phyloP scores from a whole-genome alignment of 176 grass and related monocot species.

The Pontederia paniculata region DNA sequence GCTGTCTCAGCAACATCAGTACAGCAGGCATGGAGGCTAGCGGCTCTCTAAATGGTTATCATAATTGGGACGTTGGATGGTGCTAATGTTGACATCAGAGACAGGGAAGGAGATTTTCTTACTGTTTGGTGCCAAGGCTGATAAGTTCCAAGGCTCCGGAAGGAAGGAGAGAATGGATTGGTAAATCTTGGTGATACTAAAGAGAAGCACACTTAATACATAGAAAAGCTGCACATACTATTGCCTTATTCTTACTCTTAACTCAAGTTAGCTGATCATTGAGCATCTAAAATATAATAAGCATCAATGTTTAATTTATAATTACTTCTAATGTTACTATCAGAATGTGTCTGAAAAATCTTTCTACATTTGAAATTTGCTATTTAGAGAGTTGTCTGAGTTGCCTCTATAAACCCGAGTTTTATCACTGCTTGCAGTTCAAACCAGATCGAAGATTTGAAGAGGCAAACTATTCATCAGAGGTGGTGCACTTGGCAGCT shows the following conservation, averaged over 20 bases:
- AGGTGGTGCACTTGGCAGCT: conserved; percentile 64
- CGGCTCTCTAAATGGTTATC: conserved; percentile 89
- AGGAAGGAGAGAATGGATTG: conserved; percentile 83
- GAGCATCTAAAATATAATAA: no score
- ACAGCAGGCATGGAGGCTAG: conserved; percentile 99
- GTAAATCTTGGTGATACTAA: no score
- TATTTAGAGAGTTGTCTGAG: no score
- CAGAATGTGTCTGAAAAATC: no score
- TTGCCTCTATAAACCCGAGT: conserved; percentile 13
- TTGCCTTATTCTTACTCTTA: no score
- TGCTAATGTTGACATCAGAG: conserved; percentile 96
- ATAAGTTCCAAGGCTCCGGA: conserved; percentile 79
- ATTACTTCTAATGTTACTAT: no score
- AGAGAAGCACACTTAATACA: no score
- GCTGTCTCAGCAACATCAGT: conserved; percentile 88
- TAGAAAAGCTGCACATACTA: no score
- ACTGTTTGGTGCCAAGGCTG: conserved; percentile 90
- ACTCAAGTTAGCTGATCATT: no score
- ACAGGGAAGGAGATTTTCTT: conserved; percentile 93
- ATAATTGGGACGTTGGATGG: conserved; percentile 98
- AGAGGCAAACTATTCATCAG: conserved; percentile 81
- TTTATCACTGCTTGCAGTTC: conserved; percentile 45
- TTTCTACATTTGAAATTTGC: background rate
- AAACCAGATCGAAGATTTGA: conserved; percentile 84
- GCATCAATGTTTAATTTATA: background rate